Percentiles rank a stretch among this genome's conserved stretches.
Evolutionary conservation across 495 filamentous ascomycete species (phyloP).

Genomic region (Penicillium lagena): DNA sequence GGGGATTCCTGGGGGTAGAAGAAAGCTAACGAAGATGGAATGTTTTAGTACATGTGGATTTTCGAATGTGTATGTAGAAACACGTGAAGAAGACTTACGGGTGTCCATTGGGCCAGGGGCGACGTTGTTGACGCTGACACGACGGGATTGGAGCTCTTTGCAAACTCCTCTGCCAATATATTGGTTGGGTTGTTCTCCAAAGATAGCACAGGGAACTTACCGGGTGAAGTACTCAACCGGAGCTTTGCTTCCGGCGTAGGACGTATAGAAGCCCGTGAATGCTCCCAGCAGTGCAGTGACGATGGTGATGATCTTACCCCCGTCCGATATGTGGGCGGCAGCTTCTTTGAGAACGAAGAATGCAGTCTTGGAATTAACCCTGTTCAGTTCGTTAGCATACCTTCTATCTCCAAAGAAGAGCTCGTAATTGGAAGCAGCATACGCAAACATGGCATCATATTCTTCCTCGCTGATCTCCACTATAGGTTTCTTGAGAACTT

Average conservation of each 20-base stretch:
- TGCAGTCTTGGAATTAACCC: constrained; percentile 31
- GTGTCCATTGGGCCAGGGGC: constrained; percentile 38
- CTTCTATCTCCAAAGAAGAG: no score
- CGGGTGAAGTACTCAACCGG: constrained; percentile 34
- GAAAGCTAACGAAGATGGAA: constrained; percentile 20
- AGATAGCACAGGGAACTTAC: constrained; percentile 1
- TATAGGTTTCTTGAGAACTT: constrained; percentile 40
- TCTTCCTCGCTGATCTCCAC: constrained; percentile 41
- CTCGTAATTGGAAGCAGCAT: background rate
- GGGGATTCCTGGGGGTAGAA: constrained; percentile 30
- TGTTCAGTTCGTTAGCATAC: background rate
- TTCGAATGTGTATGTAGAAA: no score
- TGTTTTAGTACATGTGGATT: no score
- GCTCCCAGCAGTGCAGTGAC: constrained; percentile 30
- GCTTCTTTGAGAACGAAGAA: constrained; percentile 33
- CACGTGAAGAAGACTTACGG: constrained; percentile 16
- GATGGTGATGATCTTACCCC: constrained; percentile 33
- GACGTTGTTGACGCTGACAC: constrained; percentile 29
- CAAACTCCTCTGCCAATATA: constrained; percentile 14
- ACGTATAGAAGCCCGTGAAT: constrained; percentile 33
- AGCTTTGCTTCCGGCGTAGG: constrained; percentile 32
- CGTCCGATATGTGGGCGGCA: constrained; percentile 23
- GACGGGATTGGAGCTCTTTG: constrained; percentile 31
- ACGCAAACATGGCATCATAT: constrained; percentile 42
- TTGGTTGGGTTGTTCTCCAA: no score